phyloP scores from a whole-genome alignment of 2,329 filamentous ascomycete genomes.

The Colletotrichum tanaceti region DNA sequence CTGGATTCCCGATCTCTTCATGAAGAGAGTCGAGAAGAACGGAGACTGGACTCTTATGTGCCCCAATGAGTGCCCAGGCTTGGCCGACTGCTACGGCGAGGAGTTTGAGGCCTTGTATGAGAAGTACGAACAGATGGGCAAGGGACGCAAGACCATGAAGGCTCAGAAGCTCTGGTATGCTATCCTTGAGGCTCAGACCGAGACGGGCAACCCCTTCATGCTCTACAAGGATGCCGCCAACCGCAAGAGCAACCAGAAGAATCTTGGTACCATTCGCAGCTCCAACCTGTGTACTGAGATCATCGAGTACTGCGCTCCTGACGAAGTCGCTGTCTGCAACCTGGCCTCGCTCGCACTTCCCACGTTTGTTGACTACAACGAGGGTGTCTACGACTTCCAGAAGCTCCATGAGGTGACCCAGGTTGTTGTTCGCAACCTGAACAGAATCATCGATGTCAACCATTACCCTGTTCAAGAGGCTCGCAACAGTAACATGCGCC shows the following conservation, averaged over 20 bases:
- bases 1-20: conserved; percentile 99
- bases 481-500: conserved; percentile 95
- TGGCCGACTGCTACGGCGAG: conserved; percentile 96
- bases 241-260: conserved; percentile 99
- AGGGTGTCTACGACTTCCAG: conserved; percentile 91
- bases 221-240: conserved; percentile 99
- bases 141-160: conserved; percentile 90
- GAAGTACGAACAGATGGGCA: conserved; percentile 88
- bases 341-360: conserved; percentile 93
- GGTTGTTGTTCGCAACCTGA: conserved; percentile 93
- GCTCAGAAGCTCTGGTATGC: conserved; percentile 99
- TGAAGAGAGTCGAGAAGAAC: conserved; percentile 99
- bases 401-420: conserved; percentile 95
- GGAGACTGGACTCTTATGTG: conserved; percentile 98
- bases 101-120: conserved; percentile 97
- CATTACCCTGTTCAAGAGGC: conserved; percentile 98
- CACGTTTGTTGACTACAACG: conserved; percentile 87
- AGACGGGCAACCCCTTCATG: conserved; percentile 99
- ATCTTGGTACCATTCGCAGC: conserved; percentile 96
- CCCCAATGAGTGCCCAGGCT: conserved; percentile 92
- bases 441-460: conserved; percentile 98
- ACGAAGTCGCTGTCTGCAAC: conserved; percentile 99
- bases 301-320: conserved; percentile 94
- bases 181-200: conserved; percentile 96
- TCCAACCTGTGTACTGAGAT: conserved; percentile 99